Conservation (phyloP, 805 yeast genomes). For the Nakazawaea ambrosiae region DNA sequence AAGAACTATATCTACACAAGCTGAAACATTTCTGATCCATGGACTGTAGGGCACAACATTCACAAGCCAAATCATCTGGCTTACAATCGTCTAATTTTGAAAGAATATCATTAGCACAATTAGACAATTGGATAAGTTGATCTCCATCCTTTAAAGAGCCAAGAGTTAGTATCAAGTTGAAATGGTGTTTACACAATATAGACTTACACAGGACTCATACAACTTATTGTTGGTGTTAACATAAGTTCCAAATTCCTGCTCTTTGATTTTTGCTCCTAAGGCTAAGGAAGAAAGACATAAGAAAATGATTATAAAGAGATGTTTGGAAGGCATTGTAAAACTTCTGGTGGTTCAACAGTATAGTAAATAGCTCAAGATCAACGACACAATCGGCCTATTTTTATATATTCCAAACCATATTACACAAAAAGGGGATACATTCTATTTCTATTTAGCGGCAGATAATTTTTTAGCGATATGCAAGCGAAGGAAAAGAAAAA, state of each 20-base stretch:
- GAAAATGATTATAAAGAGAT: too few species aligned
- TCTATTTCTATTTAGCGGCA: neutral
- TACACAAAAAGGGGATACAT: neutral
- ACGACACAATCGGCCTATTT: too few species aligned
- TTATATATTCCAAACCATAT: too few species aligned
- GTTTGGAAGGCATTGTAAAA: too few species aligned
- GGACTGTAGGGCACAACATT: constrained; percentile 48
- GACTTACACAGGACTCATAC: constrained; percentile 25
- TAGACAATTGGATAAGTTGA: constrained; percentile 25
- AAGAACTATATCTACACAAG: constrained; percentile 39
- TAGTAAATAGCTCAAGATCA: too few species aligned
- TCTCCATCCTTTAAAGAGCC: constrained; percentile 5
- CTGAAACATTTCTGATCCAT: constrained; percentile 38
- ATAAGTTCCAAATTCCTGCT: constrained; percentile 32
- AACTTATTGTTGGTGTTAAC: constrained; percentile 40
- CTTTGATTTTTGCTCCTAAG: constrained; percentile 2
- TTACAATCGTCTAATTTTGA: constrained; percentile 41
- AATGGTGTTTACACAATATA: too few species aligned
- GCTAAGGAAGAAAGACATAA: neutral
- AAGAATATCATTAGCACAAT: constrained; percentile 41
- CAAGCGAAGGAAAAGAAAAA: too few species aligned
- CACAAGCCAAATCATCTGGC: constrained; percentile 48
- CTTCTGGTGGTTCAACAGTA: too few species aligned
- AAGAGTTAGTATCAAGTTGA: too few species aligned
- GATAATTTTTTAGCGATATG: neutral